These are phyloP conservation scores for Leptographium galeiforme DNA, from an alignment of 2,329 filamentous ascomycete species.

Conservation along the genomic window DNA sequence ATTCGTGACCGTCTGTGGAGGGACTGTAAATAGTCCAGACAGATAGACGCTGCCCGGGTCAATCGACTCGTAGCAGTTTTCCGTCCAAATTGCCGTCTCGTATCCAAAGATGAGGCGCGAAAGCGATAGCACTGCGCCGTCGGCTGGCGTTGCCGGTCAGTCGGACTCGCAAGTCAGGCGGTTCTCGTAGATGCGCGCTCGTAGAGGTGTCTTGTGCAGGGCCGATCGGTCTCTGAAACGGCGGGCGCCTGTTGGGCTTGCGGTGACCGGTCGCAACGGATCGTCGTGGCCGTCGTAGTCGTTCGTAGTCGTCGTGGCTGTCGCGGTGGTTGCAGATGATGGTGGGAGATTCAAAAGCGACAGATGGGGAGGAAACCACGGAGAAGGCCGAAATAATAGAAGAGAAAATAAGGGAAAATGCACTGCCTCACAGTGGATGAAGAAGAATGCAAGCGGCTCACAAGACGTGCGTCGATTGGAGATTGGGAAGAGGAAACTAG, in stretches of 20 bases:
- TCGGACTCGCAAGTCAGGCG: background rate
- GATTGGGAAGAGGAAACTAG: background rate
- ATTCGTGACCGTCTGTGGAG: too few relatives aligned
- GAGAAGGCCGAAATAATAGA: background rate
- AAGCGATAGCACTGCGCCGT: constrained; percentile 4
- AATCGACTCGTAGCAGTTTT: too few relatives aligned
- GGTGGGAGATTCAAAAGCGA: background rate
- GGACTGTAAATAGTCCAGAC: background rate
- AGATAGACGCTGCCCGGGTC: too few relatives aligned
- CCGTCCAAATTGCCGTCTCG: too few relatives aligned
- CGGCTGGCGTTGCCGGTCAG: background rate
- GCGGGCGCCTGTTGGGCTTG: too few relatives aligned
- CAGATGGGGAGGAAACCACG: background rate
- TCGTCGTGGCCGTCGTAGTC: background rate
- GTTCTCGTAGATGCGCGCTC: background rate
- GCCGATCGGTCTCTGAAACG: too few relatives aligned
- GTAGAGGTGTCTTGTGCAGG: too few relatives aligned
- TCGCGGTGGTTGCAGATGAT: background rate
- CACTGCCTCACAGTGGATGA: background rate
- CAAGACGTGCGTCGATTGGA: background rate
- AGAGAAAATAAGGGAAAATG: background rate
- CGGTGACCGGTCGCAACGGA: background rate
- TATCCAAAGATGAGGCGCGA: background rate
- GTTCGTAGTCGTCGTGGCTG: background rate
- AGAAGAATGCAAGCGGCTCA: background rate